phyloP scores from a whole-genome alignment of 345 rosid species.

The Eutrema yunnanense region DNA sequence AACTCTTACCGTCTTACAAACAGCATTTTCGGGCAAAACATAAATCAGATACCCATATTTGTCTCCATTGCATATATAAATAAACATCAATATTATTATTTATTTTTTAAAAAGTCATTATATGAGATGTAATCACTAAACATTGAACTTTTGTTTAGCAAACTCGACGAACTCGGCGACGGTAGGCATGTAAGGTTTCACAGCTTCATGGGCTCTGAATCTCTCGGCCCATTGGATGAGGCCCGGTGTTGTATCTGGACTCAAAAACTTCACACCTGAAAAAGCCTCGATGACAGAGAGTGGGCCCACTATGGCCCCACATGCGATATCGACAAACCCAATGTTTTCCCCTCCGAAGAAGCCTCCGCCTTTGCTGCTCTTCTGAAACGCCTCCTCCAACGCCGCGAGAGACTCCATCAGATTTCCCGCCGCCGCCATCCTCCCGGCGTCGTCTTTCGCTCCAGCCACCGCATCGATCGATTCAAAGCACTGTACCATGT shows the following conservation, averaged over 20 bases:
- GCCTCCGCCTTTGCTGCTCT: slow-evolving; percentile 54
- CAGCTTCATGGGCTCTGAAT: slow-evolving; percentile 55
- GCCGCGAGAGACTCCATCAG: slow-evolving; percentile 34
- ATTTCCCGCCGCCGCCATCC: slow-evolving; percentile 26
- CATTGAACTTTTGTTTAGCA: slow-evolving; percentile 23
- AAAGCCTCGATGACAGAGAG: slow-evolving; percentile 38
- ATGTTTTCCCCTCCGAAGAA: slow-evolving; percentile 68
- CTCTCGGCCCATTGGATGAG: slow-evolving; percentile 45
- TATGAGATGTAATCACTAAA: slow-evolving; percentile 1
- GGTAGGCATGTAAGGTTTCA: slow-evolving; percentile 58
- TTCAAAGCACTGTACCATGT: slow-evolving; percentile 45
- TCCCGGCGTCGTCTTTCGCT: slow-evolving; percentile 40
- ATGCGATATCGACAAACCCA: slow-evolving; percentile 59
- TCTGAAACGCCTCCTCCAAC: slow-evolving; percentile 51
- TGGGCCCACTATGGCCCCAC: slow-evolving; percentile 55
- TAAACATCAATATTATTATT: not conserved
- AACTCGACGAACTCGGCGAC: slow-evolving; percentile 43
- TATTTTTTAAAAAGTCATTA: not conserved
- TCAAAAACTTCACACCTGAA: slow-evolving; percentile 36
- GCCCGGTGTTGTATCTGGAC: slow-evolving; percentile 41
- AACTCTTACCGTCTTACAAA: not conserved
- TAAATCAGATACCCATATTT: not conserved
- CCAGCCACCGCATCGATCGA: slow-evolving; percentile 20
- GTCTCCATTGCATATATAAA: not conserved
- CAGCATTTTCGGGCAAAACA: not conserved